Conservation (phyloP, 2,329 filamentous ascomycete genomes). For the Aspergillus pseudoviridinutans region DNA sequence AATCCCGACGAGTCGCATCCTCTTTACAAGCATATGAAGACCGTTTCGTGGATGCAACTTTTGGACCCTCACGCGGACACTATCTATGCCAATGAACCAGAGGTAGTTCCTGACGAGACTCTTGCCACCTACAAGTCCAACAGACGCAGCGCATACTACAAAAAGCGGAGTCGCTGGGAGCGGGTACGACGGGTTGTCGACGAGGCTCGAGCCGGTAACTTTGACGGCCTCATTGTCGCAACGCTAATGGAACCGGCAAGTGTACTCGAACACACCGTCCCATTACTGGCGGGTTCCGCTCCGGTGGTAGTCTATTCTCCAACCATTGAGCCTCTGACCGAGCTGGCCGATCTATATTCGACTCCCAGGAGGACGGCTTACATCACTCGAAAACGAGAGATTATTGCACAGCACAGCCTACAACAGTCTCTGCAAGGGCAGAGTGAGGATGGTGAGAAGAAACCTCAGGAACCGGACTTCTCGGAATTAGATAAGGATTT, state of each 20-base stretch:
- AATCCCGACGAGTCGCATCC: conserved; percentile 67
- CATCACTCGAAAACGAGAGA: conserved; percentile 34
- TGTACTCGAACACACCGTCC: conserved; percentile 70
- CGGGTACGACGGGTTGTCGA: conserved; percentile 69
- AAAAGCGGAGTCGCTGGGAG: conserved; percentile 81
- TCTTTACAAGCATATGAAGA: conserved; percentile 73
- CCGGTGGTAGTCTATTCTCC: conserved; percentile 83
- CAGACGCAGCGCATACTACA: conserved; percentile 79
- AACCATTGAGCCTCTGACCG: conserved; percentile 71
- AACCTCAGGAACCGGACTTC: conserved; percentile 28
- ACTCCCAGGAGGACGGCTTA: conserved; percentile 76
- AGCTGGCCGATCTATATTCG: conserved; percentile 78
- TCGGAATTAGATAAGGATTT: conserved; percentile 60
- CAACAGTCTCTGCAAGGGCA: conserved; percentile 14
- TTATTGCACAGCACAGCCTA: neutral
- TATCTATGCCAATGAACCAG: conserved; percentile 65
- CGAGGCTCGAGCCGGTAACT: conserved; percentile 68
- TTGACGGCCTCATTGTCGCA: conserved; percentile 78
- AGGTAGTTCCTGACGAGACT: conserved; percentile 54
- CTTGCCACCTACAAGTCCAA: conserved; percentile 72
- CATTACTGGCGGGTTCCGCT: conserved; percentile 76
- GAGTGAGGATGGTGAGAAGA: conserved; percentile 7
- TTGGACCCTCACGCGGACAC: conserved; percentile 71
- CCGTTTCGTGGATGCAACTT: conserved; percentile 88
- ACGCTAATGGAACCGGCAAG: conserved; percentile 76